phyloP scores from a whole-genome alignment of 2,329 filamentous ascomycete species.

The Fusarium albosuccineum region DNA sequence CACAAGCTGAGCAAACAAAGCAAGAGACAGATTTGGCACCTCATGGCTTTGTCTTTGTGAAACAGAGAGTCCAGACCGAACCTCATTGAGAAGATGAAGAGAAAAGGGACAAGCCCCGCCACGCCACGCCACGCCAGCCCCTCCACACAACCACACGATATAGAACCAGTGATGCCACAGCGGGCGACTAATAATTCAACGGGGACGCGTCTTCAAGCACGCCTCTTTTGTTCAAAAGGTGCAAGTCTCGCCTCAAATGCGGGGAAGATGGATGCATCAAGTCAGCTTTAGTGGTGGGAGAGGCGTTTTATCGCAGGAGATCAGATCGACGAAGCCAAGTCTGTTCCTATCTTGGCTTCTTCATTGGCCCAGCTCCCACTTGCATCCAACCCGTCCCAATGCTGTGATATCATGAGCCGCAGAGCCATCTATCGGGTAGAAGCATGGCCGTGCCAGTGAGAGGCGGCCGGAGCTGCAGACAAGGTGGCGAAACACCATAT shows the following conservation, averaged over 20 bases:
- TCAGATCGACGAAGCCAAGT: constrained; percentile 4
- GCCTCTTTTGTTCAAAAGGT: background rate
- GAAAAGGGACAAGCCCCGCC: background rate
- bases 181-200: background rate
- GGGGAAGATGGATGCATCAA: background rate
- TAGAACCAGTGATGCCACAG: too few relatives aligned
- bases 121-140: constrained; percentile 7
- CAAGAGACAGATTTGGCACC: background rate
- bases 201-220: background rate
- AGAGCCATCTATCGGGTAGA: background rate
- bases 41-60: constrained; percentile 10
- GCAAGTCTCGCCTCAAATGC: constrained; percentile 16
- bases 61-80: constrained; percentile 7
- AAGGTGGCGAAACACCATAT: constrained; percentile 1
- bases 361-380: background rate
- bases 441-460: background rate
- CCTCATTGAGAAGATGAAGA: background rate
- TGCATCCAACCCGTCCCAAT: background rate
- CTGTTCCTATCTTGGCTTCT: background rate
- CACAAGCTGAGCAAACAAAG: background rate
- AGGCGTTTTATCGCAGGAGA: background rate
- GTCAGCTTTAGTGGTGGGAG: background rate
- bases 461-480: background rate
- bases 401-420: background rate
- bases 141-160: background rate